phyloP scores from a whole-genome alignment of 495 filamentous ascomycete genomes.

The Acidiella bohemica region DNA sequence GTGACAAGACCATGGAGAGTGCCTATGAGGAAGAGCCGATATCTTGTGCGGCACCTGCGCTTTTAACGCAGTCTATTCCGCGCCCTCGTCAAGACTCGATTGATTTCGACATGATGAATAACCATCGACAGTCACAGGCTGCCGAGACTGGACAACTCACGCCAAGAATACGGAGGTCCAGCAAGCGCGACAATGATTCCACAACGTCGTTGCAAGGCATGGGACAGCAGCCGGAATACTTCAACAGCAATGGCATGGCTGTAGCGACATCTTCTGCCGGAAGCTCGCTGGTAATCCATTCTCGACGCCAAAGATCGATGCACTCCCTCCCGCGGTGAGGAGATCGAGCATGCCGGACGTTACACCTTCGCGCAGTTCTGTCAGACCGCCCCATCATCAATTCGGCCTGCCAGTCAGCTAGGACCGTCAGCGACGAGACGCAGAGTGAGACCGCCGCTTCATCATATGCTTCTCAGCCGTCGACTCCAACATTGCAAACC shows the following conservation, averaged over 20 bases:
- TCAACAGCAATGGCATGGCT: slow-evolving; percentile 23
- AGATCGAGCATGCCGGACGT: slow-evolving; percentile 19
- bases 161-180: slow-evolving; percentile 25
- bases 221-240: slow-evolving; percentile 16
- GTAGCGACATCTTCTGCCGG: slow-evolving; percentile 3
- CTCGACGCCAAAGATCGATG: slow-evolving; percentile 11
- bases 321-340: slow-evolving; percentile 7
- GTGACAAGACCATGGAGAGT: slow-evolving; percentile 8
- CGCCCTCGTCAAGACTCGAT: slow-evolving; percentile 2
- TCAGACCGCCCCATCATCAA: slow-evolving; percentile 5
- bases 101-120: slow-evolving; percentile 31
- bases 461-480: background rate
- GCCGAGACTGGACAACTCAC: slow-evolving; percentile 37
- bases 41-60: slow-evolving; percentile 11
- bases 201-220: slow-evolving; percentile 12
- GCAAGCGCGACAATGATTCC: slow-evolving; percentile 20
- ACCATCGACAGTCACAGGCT: slow-evolving; percentile 31
- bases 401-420: background rate
- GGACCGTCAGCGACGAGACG: no score
- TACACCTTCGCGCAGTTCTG: slow-evolving; percentile 17
- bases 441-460: no score
- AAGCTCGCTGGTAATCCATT: slow-evolving; percentile 1
- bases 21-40: slow-evolving; percentile 8
- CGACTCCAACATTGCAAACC: background rate
- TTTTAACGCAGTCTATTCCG: slow-evolving; percentile 5